phyloP scores from a whole-genome alignment of 176 grass and related monocot genomes.

The Avena atlantica region DNA sequence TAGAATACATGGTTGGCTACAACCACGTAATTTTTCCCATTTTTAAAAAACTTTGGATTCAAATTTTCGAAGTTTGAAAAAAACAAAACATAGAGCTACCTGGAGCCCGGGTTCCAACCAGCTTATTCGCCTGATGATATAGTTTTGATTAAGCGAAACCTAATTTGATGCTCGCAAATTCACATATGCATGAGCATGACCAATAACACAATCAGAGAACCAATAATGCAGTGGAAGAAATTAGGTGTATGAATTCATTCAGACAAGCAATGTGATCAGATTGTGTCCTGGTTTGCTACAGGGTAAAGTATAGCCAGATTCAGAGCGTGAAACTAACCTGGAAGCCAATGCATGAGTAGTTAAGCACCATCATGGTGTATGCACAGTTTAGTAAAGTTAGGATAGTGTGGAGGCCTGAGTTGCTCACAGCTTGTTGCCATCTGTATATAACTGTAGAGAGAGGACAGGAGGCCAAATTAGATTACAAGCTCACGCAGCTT shows the following conservation, averaged over 20 bases:
- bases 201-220: not conserved
- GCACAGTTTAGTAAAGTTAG: slow-evolving; percentile 73
- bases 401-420: slow-evolving; percentile 53
- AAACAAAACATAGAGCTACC: no score
- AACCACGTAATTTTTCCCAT: no score
- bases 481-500: slow-evolving; percentile 29
- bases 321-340: slow-evolving; percentile 63
- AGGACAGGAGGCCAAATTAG: slow-evolving; percentile 44
- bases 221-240: slow-evolving; percentile 6
- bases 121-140: not conserved
- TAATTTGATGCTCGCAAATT: not conserved
- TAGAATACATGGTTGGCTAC: no score
- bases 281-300: not conserved
- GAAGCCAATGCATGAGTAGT: slow-evolving; percentile 98
- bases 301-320: slow-evolving; percentile 33
- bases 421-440: slow-evolving; percentile 83
- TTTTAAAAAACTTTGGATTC: no score
- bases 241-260: slow-evolving; percentile 1
- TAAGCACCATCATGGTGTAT: slow-evolving; percentile 90
- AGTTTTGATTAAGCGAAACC: not conserved
- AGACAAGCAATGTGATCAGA: slow-evolving; percentile 2
- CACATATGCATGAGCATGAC: not conserved
- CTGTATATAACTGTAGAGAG: slow-evolving; percentile 86
- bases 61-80: no score
- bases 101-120: no score